These are phyloP conservation scores for Scedosporium minutisporum DNA, from an alignment of 2,329 filamentous ascomycete genomes.

Conservation along the genomic window DNA sequence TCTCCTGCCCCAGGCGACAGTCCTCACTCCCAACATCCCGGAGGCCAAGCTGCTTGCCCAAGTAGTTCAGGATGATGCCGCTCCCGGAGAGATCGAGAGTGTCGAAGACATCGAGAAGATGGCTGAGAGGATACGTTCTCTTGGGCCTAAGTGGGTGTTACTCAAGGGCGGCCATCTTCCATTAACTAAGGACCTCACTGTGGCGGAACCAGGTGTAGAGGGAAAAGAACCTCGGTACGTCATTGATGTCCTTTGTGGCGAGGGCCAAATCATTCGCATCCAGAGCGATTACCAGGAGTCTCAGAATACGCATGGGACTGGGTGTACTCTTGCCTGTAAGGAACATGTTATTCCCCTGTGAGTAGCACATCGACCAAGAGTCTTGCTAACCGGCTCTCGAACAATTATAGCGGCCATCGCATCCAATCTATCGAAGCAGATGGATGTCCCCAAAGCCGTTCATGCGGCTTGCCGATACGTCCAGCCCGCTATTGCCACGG, in stretches of 20 bases:
- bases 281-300: slow-evolving; percentile 63
- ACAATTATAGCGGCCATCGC: slow-evolving; percentile 54
- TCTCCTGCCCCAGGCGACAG: slow-evolving; percentile 55
- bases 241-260: slow-evolving; percentile 67
- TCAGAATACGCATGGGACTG: slow-evolving; percentile 85
- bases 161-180: slow-evolving; percentile 90
- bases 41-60: slow-evolving; percentile 58
- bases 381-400: neutral
- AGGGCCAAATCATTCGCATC: slow-evolving; percentile 47
- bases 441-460: slow-evolving; percentile 50
- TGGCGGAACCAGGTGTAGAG: slow-evolving; percentile 49
- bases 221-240: slow-evolving; percentile 42
- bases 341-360: slow-evolving; percentile 10
- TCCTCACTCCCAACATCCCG: slow-evolving; percentile 70
- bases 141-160: slow-evolving; percentile 73
- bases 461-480: slow-evolving; percentile 60
- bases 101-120: slow-evolving; percentile 60
- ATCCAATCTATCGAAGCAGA: slow-evolving; percentile 56
- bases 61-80: slow-evolving; percentile 26
- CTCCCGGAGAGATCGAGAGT: slow-evolving; percentile 29
- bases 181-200: slow-evolving; percentile 52
- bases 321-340: slow-evolving; percentile 83
- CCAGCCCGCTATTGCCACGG: slow-evolving; percentile 59
- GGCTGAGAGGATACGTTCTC: slow-evolving; percentile 51
- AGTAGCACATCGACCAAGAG: neutral